Evolutionary conservation across 148 eudicot genomes (phyloP).

Genomic region (Camellia japonica): DNA sequence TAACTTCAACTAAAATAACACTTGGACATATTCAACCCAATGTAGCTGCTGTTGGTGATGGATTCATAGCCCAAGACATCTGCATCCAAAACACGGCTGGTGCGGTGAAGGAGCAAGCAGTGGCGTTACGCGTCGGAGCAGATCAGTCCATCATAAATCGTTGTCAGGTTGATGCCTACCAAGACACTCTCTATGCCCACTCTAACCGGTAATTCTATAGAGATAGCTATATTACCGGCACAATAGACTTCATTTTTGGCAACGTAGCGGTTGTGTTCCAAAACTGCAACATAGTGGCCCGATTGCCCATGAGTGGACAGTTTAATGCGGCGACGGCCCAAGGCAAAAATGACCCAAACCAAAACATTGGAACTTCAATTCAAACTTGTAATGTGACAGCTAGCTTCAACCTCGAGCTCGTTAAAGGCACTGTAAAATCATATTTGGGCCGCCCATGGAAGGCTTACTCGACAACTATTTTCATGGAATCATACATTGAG

Average conservation of each 20-base stretch:
- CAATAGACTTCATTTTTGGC: slow-evolving; percentile 4
- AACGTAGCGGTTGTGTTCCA: background rate
- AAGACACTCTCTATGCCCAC: slow-evolving; percentile 5
- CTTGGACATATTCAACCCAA: background rate
- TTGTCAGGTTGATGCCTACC: slow-evolving; percentile 2
- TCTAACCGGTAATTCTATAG: background rate
- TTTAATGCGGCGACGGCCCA: background rate
- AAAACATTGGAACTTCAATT: background rate
- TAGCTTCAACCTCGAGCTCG: background rate
- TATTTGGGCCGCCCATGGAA: slow-evolving; percentile 13
- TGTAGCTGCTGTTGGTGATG: background rate
- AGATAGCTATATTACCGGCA: background rate
- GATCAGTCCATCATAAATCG: background rate
- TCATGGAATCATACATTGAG: background rate
- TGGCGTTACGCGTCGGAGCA: background rate
- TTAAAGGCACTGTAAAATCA: background rate
- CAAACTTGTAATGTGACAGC: background rate
- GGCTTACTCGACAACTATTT: background rate
- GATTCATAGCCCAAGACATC: background rate
- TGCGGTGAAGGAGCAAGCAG: background rate
- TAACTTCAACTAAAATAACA: no score
- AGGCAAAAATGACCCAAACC: background rate
- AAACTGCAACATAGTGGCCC: background rate
- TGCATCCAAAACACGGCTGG: background rate
- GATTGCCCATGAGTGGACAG: background rate